Conservation (phyloP, 306 rosid genomes). For the Dalbergia cultrata region DNA sequence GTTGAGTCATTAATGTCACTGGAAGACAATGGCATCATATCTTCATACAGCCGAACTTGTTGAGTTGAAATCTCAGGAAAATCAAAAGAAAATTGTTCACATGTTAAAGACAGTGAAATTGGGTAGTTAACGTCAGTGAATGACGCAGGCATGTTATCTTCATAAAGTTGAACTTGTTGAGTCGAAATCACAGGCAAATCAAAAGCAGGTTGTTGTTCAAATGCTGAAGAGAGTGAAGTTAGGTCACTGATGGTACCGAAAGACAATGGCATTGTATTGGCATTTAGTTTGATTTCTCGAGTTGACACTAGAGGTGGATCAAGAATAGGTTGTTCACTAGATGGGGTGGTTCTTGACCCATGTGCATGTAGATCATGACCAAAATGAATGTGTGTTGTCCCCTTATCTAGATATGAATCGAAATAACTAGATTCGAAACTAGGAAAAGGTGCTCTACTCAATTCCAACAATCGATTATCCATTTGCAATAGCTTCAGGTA, state of each 20-base stretch:
- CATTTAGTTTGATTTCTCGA: background rate
- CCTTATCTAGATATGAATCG: conserved; percentile 32
- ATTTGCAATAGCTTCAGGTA: conserved; percentile 49
- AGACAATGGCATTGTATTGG: background rate
- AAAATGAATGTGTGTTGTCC: conserved; percentile 30
- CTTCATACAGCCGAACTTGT: background rate
- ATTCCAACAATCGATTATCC: conserved; percentile 47
- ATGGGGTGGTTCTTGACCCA: background rate
- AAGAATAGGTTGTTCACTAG: background rate
- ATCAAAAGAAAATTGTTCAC: background rate
- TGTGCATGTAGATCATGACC: background rate
- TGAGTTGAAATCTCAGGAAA: background rate
- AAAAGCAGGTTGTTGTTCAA: background rate
- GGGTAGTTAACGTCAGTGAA: background rate
- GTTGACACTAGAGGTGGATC: background rate
- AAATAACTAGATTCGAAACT: conserved; percentile 48
- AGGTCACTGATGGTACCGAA: background rate
- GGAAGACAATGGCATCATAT: background rate
- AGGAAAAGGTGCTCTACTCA: conserved; percentile 56
- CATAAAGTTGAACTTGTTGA: conserved; percentile 11
- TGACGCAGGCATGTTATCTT: background rate
- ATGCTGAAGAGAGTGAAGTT: background rate
- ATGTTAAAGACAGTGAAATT: background rate
- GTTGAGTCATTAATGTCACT: background rate
- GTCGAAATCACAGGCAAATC: background rate